Base-by-base conservation (phyloP, 1,139 yeast species). In the Suhomyces coccinellae region DNA sequence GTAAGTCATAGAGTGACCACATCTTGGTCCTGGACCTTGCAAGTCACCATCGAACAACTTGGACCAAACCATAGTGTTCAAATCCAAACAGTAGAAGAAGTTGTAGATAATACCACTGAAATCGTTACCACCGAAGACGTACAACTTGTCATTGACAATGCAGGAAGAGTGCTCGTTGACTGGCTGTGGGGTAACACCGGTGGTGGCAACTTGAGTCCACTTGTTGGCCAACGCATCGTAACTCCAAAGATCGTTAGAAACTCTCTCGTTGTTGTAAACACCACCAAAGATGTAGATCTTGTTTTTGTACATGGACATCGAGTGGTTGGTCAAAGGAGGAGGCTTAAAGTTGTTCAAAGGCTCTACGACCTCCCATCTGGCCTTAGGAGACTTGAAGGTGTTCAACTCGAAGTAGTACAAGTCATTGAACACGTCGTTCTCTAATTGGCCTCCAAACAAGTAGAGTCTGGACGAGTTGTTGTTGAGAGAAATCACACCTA, bases 361-460 rank as follows among this genome's bases (percentile, higher is more conserved):
- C 38, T 76, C 77, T 32, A 90, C 77, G 55, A 80, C 71, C 55
- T 83, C 86, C 99, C 99, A 93, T 49, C 80, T 79, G 3, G 96
- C 90, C 52, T 81, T 80, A 16, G 95, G 85, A 48, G 87, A 81
- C 58, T 95, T 81, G 66, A 91, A 86, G n/a, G 91, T 82, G 39
- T 95, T 87, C 54, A 93, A 75, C 63, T 93, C 98, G 66, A 89
- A 93, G 52, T 82, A 82, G 69, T 86, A 85, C 59, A 93, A 69
- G 62, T 93, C 99, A 62, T 86, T 84, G 65, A 88, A 91, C 49
- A 85, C 88, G 48, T 81, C 82, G 58, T 87, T 90, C 61, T 93
- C 98, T 55, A 90, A 77, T 65, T 93, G 98, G 43, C 99, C 99
- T 43, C 99, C 99, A 69, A 90, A 93, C 10, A 93, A 75, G 63